Base-by-base conservation (phyloP, 768 basidiomycete genomes). In the Suillus decipiens region DNA sequence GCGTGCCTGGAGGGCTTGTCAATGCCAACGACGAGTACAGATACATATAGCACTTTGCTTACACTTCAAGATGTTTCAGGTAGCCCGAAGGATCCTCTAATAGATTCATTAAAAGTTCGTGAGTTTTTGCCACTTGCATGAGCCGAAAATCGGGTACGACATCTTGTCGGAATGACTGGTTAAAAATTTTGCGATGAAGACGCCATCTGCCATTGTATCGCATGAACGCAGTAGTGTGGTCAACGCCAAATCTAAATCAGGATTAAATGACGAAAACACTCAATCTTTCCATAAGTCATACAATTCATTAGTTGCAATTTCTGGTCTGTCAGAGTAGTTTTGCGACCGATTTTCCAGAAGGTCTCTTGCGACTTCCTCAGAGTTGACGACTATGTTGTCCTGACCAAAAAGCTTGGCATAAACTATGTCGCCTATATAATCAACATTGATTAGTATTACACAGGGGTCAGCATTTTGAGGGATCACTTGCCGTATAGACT, bases 401-500 rank as follows among this genome's bases (percentile, higher is more conserved):
- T 64, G 64, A 19, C 57, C 57, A 28, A 64, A 62, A 2, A 64
- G 37, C 31, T 22, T 50, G 17, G 61, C 34, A n/a, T 64, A 64
- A 9, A 64, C 36, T 10, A 64, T 19, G 37, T 62, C 55, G 6
- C 64, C 64, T 64, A 50, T 17, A 17, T 28, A 39, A 17, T 9
- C 37, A 9, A 55, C 36, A 50, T 69, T 10, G 22, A 51, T 58
- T 39, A 61, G 17, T 19, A 14, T 14, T 15, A 14, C 24, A 8
- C 12, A 7, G 22, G 53, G 19, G 17, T 14, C 24, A 5, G n/a
- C 9, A 12, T 34, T 41, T n/a, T 14, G 19, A 28, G 12, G 7
- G 3, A 36, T 14, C 28, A 64, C 64, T 37, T 54, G 67, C 84
- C 84, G 67, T 82, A 84, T 65, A 66, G 73, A 8, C 69, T 69